Evolutionary conservation across 2,329 filamentous ascomycete species (phyloP), one percentile per base, ranked within the genome.

Genomic region (Paraconiothyrium brasiliense): DNA sequence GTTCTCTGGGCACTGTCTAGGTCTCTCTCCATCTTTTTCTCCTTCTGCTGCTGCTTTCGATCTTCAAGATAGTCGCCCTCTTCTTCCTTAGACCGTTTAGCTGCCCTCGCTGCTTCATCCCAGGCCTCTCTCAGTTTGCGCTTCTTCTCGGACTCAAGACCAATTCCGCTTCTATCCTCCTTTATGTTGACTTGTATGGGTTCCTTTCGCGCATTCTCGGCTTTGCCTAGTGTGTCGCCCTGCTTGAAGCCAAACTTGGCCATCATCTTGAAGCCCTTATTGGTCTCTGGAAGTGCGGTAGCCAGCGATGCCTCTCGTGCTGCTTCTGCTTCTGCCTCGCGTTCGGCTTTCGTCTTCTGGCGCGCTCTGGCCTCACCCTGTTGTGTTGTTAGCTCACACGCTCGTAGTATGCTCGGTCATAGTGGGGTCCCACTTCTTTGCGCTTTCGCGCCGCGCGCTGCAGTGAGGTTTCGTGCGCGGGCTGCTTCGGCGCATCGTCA

Each of bases 211-310:
- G 81, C 81, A 52, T 80, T 70, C 58, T 75, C 80, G n/a, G 84
- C 82, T 68, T 86, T 88, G 1, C 95, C 95, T 3, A 98, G 82
- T 0, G 89, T 85, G 39, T 87, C 88, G 27, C 94, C 93, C 22
- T 87, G 83, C 60, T 88, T 90, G 81, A 96, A 99, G 0, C 95
- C 95, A 85, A 99, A 92, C 79, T 92, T 94, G 24, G 92, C 90
- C 94, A 99, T 97, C 93, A 99, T 97, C 67, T 92, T 89, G 64
- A 96, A 88, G 1, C 94, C 95, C 76, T 97, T 98, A 81, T 90
- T 96, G 54, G 87, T 84, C 16, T 85, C 81, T 22, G 89, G 86
- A 7, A 97, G 83, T 52, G 95, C 83, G 5, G 90, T 91, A 4
- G 89, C 85, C 30, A 97, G 86, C 0, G 92, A 92, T 41, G 85